Evolutionary conservation across 2,329 filamentous ascomycete genomes (phyloP).

Genomic region (Sporothrix luriei): DNA sequence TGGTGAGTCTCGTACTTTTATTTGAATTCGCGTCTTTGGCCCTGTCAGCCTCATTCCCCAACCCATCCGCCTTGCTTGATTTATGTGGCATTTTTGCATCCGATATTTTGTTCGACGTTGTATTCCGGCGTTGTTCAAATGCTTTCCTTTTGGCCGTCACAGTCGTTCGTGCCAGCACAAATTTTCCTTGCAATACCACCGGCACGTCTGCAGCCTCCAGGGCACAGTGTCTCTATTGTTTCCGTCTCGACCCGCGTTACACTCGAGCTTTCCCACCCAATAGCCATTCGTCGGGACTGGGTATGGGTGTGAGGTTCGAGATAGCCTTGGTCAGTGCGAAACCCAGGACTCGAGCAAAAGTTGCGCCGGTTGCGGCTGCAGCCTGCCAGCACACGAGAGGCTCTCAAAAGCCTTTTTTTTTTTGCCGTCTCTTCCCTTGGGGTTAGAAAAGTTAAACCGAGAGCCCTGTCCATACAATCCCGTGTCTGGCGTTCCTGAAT

Average conservation of each 20-base stretch:
- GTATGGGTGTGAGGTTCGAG: not conserved
- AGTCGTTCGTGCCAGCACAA: not conserved
- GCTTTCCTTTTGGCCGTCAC: not conserved
- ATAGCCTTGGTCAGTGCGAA: constrained; percentile 5
- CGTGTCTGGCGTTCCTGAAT: not conserved
- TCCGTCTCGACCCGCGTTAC: not conserved
- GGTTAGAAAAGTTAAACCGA: not conserved
- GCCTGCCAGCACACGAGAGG: not conserved
- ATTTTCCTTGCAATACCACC: not conserved
- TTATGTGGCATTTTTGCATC: not conserved
- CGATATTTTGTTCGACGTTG: not conserved
- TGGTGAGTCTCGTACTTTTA: constrained; percentile 29
- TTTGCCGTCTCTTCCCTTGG: not conserved
- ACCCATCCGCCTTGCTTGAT: not conserved
- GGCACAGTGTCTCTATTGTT: not conserved
- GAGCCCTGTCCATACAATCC: not conserved
- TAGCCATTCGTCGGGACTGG: not conserved
- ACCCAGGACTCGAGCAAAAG: constrained; percentile 1
- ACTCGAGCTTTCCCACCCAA: not conserved
- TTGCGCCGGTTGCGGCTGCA: constrained; percentile 7
- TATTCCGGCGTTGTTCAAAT: not conserved
- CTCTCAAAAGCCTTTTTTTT: no score
- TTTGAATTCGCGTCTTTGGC: no score
- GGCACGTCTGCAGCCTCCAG: not conserved
- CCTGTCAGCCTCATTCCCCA: not conserved